A percentile compares a stretch with the other conserved stretches of the same genome.
Conservation (phyloP, 1,284 basidiomycete species). For the Ganoderma meredithae region DNA sequence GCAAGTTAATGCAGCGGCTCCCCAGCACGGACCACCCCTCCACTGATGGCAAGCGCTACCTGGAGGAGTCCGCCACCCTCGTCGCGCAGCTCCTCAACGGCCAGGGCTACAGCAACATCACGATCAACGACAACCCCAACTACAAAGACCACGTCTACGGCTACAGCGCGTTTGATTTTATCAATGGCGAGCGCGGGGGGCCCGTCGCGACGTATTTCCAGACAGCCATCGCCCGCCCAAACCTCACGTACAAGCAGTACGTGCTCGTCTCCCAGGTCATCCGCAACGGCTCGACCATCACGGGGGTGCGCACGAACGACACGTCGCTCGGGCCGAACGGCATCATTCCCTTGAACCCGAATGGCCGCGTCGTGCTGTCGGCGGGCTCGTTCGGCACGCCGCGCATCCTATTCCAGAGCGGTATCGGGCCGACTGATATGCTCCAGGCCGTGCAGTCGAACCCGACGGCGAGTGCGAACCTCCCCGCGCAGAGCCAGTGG, state of each 20-base stretch:
- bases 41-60: slow-evolving; percentile 66
- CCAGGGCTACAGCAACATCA: slow-evolving; percentile 59
- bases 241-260: slow-evolving; percentile 60
- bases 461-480: slow-evolving; percentile 51
- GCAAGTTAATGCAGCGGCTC: slow-evolving; percentile 56
- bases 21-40: slow-evolving; percentile 67
- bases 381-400: slow-evolving; percentile 64
- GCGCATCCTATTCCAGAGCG: slow-evolving; percentile 67
- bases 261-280: slow-evolving; percentile 60
- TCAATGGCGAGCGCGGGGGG: slow-evolving; percentile 64
- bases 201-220: slow-evolving; percentile 67
- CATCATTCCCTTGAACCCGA: slow-evolving; percentile 60
- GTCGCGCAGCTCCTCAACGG: slow-evolving; percentile 50
- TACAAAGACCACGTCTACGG: slow-evolving; percentile 67
- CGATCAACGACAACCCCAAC: slow-evolving; percentile 63
- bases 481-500: slow-evolving; percentile 58
- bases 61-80: slow-evolving; percentile 57
- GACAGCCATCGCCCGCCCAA: slow-evolving; percentile 58
- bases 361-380: slow-evolving; percentile 67
- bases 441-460: slow-evolving; percentile 57
- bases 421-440: slow-evolving; percentile 70
- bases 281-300: slow-evolving; percentile 63
- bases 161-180: slow-evolving; percentile 65
- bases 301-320: slow-evolving; percentile 68
- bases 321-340: slow-evolving; percentile 60